These are phyloP conservation scores for Rutstroemia sp. DNA, from an alignment of 2,329 filamentous ascomycete species.

Conservation along the genomic window DNA sequence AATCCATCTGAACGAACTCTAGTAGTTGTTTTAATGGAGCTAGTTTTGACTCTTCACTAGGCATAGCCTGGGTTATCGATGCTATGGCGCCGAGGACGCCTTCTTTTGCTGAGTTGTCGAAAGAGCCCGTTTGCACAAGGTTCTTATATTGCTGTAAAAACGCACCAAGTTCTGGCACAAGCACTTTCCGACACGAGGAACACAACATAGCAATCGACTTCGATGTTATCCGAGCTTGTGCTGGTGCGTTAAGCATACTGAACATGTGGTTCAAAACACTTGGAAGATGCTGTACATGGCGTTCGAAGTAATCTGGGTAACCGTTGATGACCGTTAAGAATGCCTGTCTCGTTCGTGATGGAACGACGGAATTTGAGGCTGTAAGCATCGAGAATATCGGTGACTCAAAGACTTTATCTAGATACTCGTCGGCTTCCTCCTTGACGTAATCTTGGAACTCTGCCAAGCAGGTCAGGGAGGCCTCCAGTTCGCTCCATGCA, in stretches of 20 bases:
- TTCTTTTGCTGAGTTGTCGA: constrained; percentile 65
- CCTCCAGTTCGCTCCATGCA: constrained; percentile 54
- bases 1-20: constrained; percentile 53
- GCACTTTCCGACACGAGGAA: constrained; percentile 62
- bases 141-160: constrained; percentile 66
- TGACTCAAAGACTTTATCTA: constrained; percentile 55
- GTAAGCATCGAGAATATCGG: constrained; percentile 48
- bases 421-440: constrained; percentile 48
- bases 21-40: constrained; percentile 51
- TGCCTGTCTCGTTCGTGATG: constrained; percentile 57
- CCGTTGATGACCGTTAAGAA: constrained; percentile 63
- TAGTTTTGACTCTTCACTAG: constrained; percentile 47
- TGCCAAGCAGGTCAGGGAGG: constrained; percentile 55
- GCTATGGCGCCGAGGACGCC: constrained; percentile 67
- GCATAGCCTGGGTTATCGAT: constrained; percentile 65
- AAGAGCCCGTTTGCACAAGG: constrained; percentile 49
- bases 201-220: constrained; percentile 69
- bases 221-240: constrained; percentile 60
- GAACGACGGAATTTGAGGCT: constrained; percentile 44
- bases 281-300: constrained; percentile 59
- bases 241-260: constrained; percentile 53
- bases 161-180: constrained; percentile 58
- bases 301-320: constrained; percentile 71
- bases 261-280: constrained; percentile 70
- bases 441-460: constrained; percentile 58